These are phyloP conservation scores for Penicillium herquei DNA, from an alignment of 495 filamentous ascomycete species.

Conservation along the genomic window DNA sequence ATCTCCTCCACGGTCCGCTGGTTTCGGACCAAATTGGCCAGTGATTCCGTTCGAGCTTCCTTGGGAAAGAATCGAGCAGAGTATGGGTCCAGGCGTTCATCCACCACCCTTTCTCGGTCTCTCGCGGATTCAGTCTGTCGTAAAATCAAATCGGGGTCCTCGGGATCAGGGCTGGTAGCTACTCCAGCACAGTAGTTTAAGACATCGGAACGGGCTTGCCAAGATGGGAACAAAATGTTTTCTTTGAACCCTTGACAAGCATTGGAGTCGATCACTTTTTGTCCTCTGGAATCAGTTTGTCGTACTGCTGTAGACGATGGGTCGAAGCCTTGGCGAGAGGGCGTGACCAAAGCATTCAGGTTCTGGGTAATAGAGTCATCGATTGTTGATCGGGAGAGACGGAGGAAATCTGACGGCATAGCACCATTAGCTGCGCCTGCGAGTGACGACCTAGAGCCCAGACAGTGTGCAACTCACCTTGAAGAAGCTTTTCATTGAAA, in stretches of 20 bases:
- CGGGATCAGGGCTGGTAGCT: constrained; percentile 81
- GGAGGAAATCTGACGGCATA: constrained; percentile 75
- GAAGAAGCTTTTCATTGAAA: constrained; percentile 79
- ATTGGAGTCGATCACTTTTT: constrained; percentile 51
- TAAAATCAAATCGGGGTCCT: constrained; percentile 75
- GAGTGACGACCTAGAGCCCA: neutral
- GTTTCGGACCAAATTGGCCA: constrained; percentile 76
- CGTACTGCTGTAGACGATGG: constrained; percentile 70
- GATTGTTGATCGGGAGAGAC: constrained; percentile 76
- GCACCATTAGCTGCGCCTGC: constrained; percentile 3
- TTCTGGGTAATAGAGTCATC: constrained; percentile 94
- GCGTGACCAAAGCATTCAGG: constrained; percentile 84
- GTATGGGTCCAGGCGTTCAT: constrained; percentile 93
- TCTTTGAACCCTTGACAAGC: constrained; percentile 73
- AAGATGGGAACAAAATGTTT: constrained; percentile 80
- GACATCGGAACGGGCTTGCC: constrained; percentile 82
- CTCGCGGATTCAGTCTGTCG: constrained; percentile 67
- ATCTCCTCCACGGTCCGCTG: constrained; percentile 87
- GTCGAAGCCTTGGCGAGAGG: constrained; percentile 69
- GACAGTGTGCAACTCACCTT: constrained; percentile 55
- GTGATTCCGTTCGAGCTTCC: constrained; percentile 78
- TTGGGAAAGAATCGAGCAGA: constrained; percentile 78
- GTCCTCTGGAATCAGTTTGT: constrained; percentile 41
- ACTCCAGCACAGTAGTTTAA: constrained; percentile 88
- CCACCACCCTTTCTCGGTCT: constrained; percentile 71